Evolutionary conservation across 495 filamentous ascomycete species (phyloP), one percentile per base, ranked within the genome.

Genomic region (Hyaloscypha bicolor): DNA sequence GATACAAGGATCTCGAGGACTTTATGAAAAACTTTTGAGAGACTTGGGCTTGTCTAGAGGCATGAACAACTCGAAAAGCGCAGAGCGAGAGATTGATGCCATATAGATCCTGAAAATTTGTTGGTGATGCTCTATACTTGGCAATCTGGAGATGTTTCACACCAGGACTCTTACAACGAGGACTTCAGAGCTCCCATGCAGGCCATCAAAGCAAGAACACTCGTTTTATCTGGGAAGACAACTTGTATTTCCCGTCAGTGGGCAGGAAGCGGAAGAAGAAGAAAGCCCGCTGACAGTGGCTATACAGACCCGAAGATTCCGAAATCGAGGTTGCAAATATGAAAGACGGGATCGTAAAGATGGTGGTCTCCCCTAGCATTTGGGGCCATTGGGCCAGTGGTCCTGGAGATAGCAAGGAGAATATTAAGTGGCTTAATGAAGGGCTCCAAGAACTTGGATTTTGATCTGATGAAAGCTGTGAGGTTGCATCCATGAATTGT

Each of bases 1-100:
- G 87, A 0, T 90, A 77, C 72, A 84, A 86, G 71, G 79, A 83
- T 55, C 76, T 91, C 22, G 89, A 93, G 66, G 85, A 89, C 60
- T 93, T 91, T 66, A 81, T 93, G 80, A 78, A 83, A 37, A 85
- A 83, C 45, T 92, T 91, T 71, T 92, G 89, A 89, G 90, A 93
- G 74, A 78, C 71, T 1, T 92, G 89, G 89, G 83, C 87, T n/a
- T 82, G 60, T 85, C 83, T 0, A 90, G 91, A 81, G 82, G 85
- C 85, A 72, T 45, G 61, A 29, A 19, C 2, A 14, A 33, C 32
- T 42, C 3, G 48, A 52, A 6, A 29, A 21, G 5, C 45, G 14
- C 63, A 9, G 9, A 16, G n/a, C 32, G 67, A 51, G 32, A 69
- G 22, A 67, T 58, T 52, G n/a, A 56, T 6, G 53, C 62, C 3